These are phyloP conservation scores for Colletotrichum ledebouriae DNA, from an alignment of 2,329 filamentous ascomycete genomes.

Conservation along the genomic window DNA sequence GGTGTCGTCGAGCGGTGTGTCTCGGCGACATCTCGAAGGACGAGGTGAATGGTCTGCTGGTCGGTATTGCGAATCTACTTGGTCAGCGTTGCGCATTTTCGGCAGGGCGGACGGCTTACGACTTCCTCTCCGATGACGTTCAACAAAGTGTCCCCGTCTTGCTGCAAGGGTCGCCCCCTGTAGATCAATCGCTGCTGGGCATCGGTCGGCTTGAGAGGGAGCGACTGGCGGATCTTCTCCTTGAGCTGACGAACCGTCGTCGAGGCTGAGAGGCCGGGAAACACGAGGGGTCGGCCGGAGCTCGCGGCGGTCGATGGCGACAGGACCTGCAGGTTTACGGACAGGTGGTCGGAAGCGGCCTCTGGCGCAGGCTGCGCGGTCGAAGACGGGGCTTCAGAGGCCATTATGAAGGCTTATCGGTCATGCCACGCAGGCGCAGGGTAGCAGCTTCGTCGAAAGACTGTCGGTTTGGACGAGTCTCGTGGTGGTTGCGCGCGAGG, in stretches of 20 bases:
- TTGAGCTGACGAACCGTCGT: constrained; percentile 71
- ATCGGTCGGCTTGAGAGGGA: constrained; percentile 64
- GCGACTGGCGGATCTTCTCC: constrained; percentile 66
- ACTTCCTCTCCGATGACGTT: constrained; percentile 69
- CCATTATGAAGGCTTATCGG: constrained; percentile 51
- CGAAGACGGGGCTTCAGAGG: constrained; percentile 51
- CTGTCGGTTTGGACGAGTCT: not conserved
- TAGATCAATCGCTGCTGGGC: constrained; percentile 73
- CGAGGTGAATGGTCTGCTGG: constrained; percentile 67
- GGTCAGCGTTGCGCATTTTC: constrained; percentile 29
- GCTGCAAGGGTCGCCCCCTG: constrained; percentile 67
- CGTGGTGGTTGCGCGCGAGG: constrained; percentile 21
- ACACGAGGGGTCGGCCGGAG: constrained; percentile 64
- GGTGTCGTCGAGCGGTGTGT: constrained; percentile 45
- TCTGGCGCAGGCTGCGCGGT: constrained; percentile 46
- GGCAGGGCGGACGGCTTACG: constrained; percentile 54
- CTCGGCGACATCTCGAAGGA: constrained; percentile 59
- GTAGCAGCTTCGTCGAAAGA: constrained; percentile 34
- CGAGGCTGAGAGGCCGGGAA: constrained; percentile 61
- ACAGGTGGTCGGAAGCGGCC: constrained; percentile 50
- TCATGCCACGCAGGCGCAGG: constrained; percentile 40
- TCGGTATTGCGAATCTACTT: constrained; percentile 46
- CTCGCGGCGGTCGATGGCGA: constrained; percentile 66
- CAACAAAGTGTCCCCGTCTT: constrained; percentile 67
- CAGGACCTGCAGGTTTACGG: constrained; percentile 69